Evolutionary conservation across 768 basidiomycete species (phyloP), one percentile per base, ranked within the genome.

Genomic region (Auricularia heimuer): DNA sequence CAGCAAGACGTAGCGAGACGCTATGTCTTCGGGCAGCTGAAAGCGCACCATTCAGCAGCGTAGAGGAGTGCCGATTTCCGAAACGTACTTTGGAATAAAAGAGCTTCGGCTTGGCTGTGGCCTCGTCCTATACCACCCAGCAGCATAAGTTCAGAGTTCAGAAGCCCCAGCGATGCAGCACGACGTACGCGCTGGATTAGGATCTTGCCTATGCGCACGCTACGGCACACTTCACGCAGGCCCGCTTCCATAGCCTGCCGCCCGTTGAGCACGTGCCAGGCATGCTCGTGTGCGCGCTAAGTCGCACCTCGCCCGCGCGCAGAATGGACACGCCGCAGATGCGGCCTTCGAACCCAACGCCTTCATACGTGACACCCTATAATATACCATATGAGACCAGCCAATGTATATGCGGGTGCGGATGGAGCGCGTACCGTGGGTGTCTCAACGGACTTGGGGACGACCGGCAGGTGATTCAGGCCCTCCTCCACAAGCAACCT

Each of bases 271-370:
- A 24, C 33, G 47, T 35, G 39, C 34, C 3, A 16, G 3, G 4
- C 24, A 10, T 7, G 45, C 33, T 16, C 34, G 24, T 21, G 8
- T 3, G 29, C 37, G 14, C 61, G 24, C 24, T 61, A 12, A 63
- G 18, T 69, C 80, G 62, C 70, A 88, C 89, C 85, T 96, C 93
- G 68, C 96, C 96, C 7, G 94, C 94, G 16, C 96, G 82, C 70
- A 98, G 81, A 71, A 98, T 98, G 3, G 92, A 94, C 29, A 98
- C 94, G 16, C 94, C 94, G 71, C 94, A 96, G 67, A 98, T 96
- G 78, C 93, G 92, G 4, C 96, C 96, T 71, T 96, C 89, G 71
- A 99, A 99, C 0, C 92, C 89, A 1, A 98, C 93, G 18, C 96
- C 96, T 65, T 92, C 84, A 73, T 95, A 97, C 7, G 80, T 81